Evolutionary conservation across 495 filamentous ascomycete species (phyloP).

Genomic region (Massariosphaeria phaeospora): DNA sequence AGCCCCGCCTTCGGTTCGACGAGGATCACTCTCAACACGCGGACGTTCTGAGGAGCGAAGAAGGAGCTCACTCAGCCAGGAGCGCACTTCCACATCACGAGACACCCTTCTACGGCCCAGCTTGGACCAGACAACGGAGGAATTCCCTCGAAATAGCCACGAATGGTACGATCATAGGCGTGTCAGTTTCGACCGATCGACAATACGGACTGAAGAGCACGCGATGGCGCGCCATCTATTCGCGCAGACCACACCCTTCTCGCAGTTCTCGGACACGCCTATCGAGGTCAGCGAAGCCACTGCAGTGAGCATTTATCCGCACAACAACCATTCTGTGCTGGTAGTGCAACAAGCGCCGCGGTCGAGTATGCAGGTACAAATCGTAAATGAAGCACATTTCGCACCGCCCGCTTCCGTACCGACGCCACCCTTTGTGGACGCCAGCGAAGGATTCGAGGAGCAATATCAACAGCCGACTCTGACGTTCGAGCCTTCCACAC

Average conservation of each 20-base stretch:
- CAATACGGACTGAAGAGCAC: constrained; percentile 44
- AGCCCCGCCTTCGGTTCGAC: not conserved
- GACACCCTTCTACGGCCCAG: constrained; percentile 13
- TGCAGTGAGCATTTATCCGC: constrained; percentile 75
- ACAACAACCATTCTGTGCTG: constrained; percentile 79
- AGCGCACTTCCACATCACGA: constrained; percentile 22
- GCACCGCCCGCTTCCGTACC: not conserved
- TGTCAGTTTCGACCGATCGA: constrained; percentile 29
- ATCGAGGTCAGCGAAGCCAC: constrained; percentile 70
- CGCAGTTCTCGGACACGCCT: constrained; percentile 53
- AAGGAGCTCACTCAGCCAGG: constrained; percentile 20
- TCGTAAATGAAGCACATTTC: not conserved
- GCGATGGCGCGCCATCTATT: constrained; percentile 50
- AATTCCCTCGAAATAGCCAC: constrained; percentile 24
- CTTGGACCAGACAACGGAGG: constrained; percentile 18
- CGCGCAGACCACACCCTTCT: constrained; percentile 55
- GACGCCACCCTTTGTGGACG: constrained; percentile 1
- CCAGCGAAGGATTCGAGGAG: not conserved
- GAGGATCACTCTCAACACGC: constrained; percentile 13
- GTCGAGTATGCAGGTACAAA: constrained; percentile 22
- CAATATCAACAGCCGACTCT: constrained; percentile 17
- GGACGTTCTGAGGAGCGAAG: constrained; percentile 22
- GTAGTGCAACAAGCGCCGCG: constrained; percentile 60
- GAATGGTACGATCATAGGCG: constrained; percentile 23
- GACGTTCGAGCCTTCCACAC: constrained; percentile 33